Evolutionary conservation across 2,329 filamentous ascomycete genomes (phyloP), one percentile per base, ranked within the genome.

Genomic region (Aspergillus sp.): DNA sequence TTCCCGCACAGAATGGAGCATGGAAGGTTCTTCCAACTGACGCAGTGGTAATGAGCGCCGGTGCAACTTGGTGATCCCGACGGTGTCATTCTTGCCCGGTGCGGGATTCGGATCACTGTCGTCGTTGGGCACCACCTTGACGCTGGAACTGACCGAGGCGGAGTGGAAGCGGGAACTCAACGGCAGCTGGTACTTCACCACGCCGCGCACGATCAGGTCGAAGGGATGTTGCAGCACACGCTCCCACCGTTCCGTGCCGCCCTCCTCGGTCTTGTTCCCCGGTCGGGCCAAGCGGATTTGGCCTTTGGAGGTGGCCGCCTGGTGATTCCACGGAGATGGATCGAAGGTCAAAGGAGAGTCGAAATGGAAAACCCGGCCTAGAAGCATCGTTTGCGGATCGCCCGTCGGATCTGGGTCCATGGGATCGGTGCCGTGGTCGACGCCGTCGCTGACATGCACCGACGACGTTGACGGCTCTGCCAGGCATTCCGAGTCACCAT

Each of bases 321-420:
- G 81, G 59, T 87, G 86, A 57, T 90, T 86, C 75, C 97, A 88
- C 23, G 95, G 91, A 0, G 91, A 93, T 3, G 91, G 89, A 55
- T 96, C 92, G 63, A 97, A 97, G 4, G 84, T 87, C 32, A 99
- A 78, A 0, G 91, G 87, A 49, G 90, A 95, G 69, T 97, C 91
- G 63, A 97, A 94, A 57, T 86, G 82, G 55, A 87, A 86, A 34
- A 97, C 90, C 32, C 88, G 89, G 25, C 94, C 94, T n/a, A 99
- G 84, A 31, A 95, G 81, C 83, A 97, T 91, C 52, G 92, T 96
- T 44, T 91, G 89, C 6, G 88, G 72, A 56, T 85, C 82, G 16
- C 76, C 75, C n/a, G 68, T 81, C 2, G 79, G 78, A 45, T 74
- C 72, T 13, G 60, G 83, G n/a, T 83, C 79, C 3, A 86, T 83